Evolutionary conservation across 2,329 filamentous ascomycete genomes (phyloP), one percentile per base, ranked within the genome.

Genomic region (Albophoma yamanashiensis): DNA sequence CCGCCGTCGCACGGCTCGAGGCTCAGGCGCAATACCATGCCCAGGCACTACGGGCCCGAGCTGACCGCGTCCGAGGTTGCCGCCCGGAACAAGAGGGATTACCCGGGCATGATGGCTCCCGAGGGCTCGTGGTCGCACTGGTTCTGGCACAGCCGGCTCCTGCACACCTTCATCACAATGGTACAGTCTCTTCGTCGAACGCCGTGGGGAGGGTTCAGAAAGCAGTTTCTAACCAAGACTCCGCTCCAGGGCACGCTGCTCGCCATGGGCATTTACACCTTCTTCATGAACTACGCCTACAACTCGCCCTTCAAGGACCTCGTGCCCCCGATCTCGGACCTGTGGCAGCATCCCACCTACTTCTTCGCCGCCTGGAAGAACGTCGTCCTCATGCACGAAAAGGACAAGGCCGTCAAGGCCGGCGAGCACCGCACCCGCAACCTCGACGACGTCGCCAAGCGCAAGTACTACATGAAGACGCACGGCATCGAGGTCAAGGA

Each of bases 51-150:
- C 71, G 92, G 91, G 43, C 89, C 91, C 22, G 76, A 84, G 27
- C 75, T 92, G 62, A 86, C 84, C 20, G 77, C 81, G 25, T 81
- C 86, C 58, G 88, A 96, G 73, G 75, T 79, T 57, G 77, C 82
- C 63, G 82, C 81, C 62, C 91, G 91, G 78, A 81, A 79, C 65
- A 82, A 75, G 64, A 89, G 84, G 73, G 79, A 89, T 64, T 97
- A 97, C 72, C 94, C 94, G 1, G 88, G 92, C 67, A 87, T 95
- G 82, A 92, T 96, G 81, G 89, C 93, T 55, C 87, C 92, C 0
- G 80, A 88, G 70, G 91, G 91, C 7, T 90, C 89, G 0, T 91
- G 91, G 74, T 82, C 89, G 75, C 83, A 93, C 73, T 92, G 88
- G 84, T 92, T 97, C 73, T 79, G 96, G 71, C 86, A 90, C 66